phyloP scores from a whole-genome alignment of 768 basidiomycete species.

The Auricularia cornea region DNA sequence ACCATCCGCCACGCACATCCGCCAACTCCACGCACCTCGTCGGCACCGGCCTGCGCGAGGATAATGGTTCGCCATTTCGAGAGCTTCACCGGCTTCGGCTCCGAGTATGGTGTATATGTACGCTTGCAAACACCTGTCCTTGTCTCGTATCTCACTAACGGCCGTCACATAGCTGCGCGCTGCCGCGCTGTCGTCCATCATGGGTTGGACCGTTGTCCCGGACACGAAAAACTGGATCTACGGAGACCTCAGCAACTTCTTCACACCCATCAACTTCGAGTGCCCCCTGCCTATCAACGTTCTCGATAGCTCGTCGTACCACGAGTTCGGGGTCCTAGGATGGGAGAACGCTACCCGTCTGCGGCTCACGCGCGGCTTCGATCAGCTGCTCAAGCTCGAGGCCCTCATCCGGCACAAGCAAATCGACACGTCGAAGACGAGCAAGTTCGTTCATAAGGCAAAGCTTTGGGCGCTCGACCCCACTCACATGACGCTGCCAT shows the following conservation, averaged over 20 bases:
- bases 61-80: too few species aligned
- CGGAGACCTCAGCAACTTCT: not conserved
- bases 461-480: not conserved
- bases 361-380: not conserved
- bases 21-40: too few species aligned
- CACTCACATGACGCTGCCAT: not conserved
- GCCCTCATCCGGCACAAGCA: not conserved
- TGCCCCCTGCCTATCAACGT: not conserved
- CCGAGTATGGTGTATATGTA: not conserved
- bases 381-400: not conserved
- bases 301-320: not conserved
- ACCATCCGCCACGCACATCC: too few species aligned
- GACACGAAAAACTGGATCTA: not conserved
- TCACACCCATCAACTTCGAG: not conserved
- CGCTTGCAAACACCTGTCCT: not conserved
- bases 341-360: not conserved
- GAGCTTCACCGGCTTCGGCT: not conserved
- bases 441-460: not conserved
- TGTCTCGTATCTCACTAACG: not conserved
- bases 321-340: not conserved
- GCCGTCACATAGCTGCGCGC: not conserved
- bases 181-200: not conserved
- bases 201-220: not conserved
- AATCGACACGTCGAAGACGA: not conserved
- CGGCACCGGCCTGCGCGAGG: too few species aligned